phyloP scores from a whole-genome alignment of 2,329 filamentous ascomycete genomes.

The Colletotrichum sp. region DNA sequence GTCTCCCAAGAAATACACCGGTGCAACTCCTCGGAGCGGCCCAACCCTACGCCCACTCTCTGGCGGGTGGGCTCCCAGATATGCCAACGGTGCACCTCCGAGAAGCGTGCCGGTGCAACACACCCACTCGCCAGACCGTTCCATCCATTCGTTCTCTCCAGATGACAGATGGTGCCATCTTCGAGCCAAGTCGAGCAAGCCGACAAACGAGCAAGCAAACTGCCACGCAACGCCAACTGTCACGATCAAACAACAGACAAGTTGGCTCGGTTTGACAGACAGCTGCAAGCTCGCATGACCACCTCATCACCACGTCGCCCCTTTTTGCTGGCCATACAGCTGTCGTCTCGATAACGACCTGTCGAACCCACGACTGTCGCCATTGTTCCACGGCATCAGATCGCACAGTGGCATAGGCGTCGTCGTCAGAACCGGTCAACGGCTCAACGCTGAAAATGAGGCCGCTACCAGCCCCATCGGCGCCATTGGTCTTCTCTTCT shows the following conservation, averaged over 20 bases:
- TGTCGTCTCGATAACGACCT: background rate
- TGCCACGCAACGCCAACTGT: background rate
- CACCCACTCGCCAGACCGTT: background rate
- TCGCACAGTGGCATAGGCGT: background rate
- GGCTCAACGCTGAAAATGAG: background rate
- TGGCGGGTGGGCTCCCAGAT: slow-evolving; percentile 6
- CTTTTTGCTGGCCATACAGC: slow-evolving; percentile 2
- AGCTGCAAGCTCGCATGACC: background rate
- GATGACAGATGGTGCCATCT: background rate
- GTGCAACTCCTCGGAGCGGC: slow-evolving; percentile 1
- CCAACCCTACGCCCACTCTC: slow-evolving; percentile 6
- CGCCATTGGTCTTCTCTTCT: background rate
- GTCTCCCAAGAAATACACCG: background rate
- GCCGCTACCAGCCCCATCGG: background rate
- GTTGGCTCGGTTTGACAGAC: background rate
- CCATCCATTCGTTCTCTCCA: background rate
- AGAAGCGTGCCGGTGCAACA: slow-evolving; percentile 7
- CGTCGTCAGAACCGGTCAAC: background rate
- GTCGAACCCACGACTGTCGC: background rate
- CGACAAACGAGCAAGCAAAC: background rate
- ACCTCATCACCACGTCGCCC: background rate
- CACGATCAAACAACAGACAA: background rate
- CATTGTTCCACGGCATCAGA: background rate
- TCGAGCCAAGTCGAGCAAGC: background rate
- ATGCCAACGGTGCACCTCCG: background rate